A percentile compares a stretch with the other conserved stretches of the same genome.
Evolutionary conservation across 805 yeast genomes (phyloP).

Genomic region (Starmerella cellae): DNA sequence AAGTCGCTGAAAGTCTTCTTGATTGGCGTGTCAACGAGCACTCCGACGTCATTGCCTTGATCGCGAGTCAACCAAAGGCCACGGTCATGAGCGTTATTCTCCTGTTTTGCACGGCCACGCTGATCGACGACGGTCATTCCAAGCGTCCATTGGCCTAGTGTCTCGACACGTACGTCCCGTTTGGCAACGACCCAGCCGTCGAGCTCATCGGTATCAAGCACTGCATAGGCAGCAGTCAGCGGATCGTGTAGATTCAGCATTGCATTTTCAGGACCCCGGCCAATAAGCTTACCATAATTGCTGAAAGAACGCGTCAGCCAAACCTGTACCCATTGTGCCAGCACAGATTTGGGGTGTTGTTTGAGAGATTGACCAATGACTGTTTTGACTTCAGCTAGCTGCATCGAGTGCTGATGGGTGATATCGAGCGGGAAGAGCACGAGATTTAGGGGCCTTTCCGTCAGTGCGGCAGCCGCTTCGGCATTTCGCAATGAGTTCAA

Average conservation of each 20-base stretch:
- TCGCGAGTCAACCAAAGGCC: conserved; percentile 22
- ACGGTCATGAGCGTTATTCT: conserved; percentile 18
- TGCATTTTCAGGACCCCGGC: conserved; percentile 18
- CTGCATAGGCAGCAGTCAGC: conserved; percentile 28
- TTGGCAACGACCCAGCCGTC: conserved; percentile 17
- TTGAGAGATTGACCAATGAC: conserved; percentile 12
- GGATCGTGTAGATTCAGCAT: conserved; percentile 30
- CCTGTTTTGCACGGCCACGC: conserved; percentile 23
- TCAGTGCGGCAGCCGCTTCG: too few species aligned
- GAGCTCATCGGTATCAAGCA: conserved; percentile 10
- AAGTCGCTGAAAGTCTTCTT: conserved; percentile 9
- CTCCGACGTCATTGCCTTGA: conserved; percentile 20
- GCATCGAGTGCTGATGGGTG: conserved; percentile 26
- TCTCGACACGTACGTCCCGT: conserved; percentile 30
- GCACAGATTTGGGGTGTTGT: conserved; percentile 21
- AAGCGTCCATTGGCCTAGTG: conserved; percentile 29
- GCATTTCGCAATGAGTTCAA: too few species aligned
- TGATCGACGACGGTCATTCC: conserved; percentile 30
- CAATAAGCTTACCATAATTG: conserved; percentile 19
- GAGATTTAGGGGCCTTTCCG: conserved; percentile 22
- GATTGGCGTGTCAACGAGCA: conserved; percentile 18
- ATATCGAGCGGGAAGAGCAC: conserved; percentile 31
- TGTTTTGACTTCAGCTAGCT: conserved; percentile 16
- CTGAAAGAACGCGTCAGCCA: conserved; percentile 25
- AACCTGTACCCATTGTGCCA: conserved; percentile 27